Evolutionary conservation across 768 basidiomycete genomes (phyloP), one percentile per base, ranked within the genome.

Genomic region (Lactarius tabidus): DNA sequence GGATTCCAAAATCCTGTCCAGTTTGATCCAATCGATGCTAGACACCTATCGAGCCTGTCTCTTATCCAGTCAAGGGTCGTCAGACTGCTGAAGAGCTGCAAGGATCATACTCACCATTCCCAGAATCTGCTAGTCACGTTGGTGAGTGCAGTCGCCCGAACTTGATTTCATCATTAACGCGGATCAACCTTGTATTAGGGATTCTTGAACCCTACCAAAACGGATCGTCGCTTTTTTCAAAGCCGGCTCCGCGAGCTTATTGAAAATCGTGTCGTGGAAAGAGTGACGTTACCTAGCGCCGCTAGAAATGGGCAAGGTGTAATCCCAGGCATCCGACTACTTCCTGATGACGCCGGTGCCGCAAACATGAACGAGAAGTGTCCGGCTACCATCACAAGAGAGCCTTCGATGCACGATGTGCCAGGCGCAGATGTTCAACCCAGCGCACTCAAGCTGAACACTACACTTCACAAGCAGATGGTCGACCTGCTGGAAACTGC

Each of bases 201-300:
- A 2, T 91, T 91, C 72, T 70, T 79, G 26, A 86, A 87, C 72
- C 90, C 90, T 36, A 85, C 83, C 6, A 90, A 87, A 74, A 84
- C 84, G 5, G 88, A 93, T 69, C 83, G 92, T n/a, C 84, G 92
- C 17, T 91, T 93, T 71, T 92, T 95, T 73, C 85, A 87, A 71
- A 84, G 82, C 39, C 81, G 91, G 52, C 77, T 94, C 45, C 83
- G 85, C 2, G 90, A 89, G 69, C 79, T 95, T 70, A 82, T 90
- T 23, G 82, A 85, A 59, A 84, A 88, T 71, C 86, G 90, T 8
- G 71, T 90, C 43, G 82, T 95, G 39, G 92, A 94, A 72, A 87
- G 85, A 65, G 84, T 94, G 33, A 75, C 84, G 51, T 86, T 93
- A 10, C 88, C 89, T 6, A 85, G 81, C 71, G 77, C 75, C 62